Base-by-base conservation (phyloP, 208 protist genomes). In the Angomonas deanei region DNA sequence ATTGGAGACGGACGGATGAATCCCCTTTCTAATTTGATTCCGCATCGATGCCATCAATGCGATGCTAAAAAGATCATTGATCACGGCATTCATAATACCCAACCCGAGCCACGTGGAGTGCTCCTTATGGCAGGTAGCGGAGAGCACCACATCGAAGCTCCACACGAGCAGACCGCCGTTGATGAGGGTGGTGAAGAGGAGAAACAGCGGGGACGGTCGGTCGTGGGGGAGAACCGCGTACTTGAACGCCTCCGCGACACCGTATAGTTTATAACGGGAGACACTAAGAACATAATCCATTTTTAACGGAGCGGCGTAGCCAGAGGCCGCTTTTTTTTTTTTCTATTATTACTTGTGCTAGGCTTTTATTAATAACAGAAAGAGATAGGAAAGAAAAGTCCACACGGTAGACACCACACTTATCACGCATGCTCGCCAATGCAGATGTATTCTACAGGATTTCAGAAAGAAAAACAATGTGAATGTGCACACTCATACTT, bases 31-130 rank as follows among this genome's bases (percentile, higher is more conserved):
- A 42, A 93, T 89, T 0, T 57, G 32, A 5, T 57, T 66, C 0
- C 87, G 68, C 13, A 68, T 82, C 32, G 67, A 11, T 54, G 70
- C 42, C 65, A 93, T 86, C 3, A 86, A 50, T 0, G 48, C 15
- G n/a, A 88, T 66, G 10, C 70, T 64, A 62, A 86, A 91, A 17
- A 78, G 47, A 64, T 89, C 88, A 53, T 91, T 91, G 24, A 91
- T 49, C 21, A 84, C 82, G 26, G 61, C 60, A 68, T 91, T 69
- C 8, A 64, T 28, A 28, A 82, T 74, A 11, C 87, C 87, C 2
- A 85, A 27, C 26, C 56, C 38, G 13, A 71, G 52, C 78, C 80
- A 88, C 0, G 21, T 49, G 24, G 21, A 19, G 17, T 60, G 26
- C 17, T 13, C 17, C 6, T 1, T 36, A 23, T 48, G 61, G 64